Evolutionary conservation across 2,329 filamentous ascomycete species (phyloP), one percentile per base, ranked within the genome.

Genomic region (Juglanconis sp.): DNA sequence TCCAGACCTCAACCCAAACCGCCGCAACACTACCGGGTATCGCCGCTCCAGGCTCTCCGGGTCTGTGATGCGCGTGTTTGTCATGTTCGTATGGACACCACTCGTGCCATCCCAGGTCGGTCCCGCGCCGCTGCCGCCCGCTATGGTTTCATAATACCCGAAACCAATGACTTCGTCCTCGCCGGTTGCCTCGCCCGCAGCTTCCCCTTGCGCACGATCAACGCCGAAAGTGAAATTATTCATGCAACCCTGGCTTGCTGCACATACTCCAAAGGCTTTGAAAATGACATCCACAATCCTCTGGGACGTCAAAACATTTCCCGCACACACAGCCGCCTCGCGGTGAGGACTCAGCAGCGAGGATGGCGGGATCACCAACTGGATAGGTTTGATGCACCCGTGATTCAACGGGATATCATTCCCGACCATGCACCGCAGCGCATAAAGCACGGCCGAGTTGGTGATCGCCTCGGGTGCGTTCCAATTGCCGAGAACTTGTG

Each of bases 271-370:
- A 10, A 71, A 73, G 1, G 70, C 72, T 1, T 69, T 67, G 9
- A 74, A 60, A 24, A 72, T 69, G 0, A 67, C 55, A 31, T 72
- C 70, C 4, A 70, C 67, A 2, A 72, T 67, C 8, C 70, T 64
- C 56, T 72, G 70, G 13, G 68, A 70, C 5, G 69, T 70, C 2
- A 61, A 30, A 4, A 51, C 47, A 53, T 61, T 71, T 57, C 0
- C 91, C 88, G 66, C 72, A 2, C 68, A 73, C 31, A 61, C 52
- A 0, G 72, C 64, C 0, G 65, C 58, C 15, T 46, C 10, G 47
- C 32, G 32, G 32, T 35, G 64, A 1, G 73, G 73, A 36, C 71
- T 72, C 1, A 75, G 66, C 15, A 74, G 60, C 0, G 65, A 67
- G 1, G 70, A 68, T n/a, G 62, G 57, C 6, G 73, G 73, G 0